A percentile compares a stretch with the other conserved stretches of the same genome.
phyloP scores from a whole-genome alignment of 169 alveolate genomes.

The Plasmodium berghei region DNA sequence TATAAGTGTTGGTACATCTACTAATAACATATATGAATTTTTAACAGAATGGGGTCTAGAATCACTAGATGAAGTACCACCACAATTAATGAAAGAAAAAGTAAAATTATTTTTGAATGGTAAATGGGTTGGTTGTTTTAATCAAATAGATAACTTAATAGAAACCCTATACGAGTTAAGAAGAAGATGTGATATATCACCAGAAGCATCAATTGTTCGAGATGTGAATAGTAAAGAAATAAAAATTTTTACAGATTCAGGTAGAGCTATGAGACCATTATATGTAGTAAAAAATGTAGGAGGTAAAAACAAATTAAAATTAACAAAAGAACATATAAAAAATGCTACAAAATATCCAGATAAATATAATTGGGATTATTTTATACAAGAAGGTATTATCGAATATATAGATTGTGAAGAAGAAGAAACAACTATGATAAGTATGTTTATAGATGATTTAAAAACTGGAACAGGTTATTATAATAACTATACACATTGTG shows the following conservation, averaged over 20 bases:
- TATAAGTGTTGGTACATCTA: constrained; percentile 96
- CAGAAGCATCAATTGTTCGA: constrained; percentile 96
- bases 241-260: constrained; percentile 98
- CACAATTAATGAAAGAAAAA: constrained; percentile 91
- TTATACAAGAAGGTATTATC: constrained; percentile 94
- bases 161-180: constrained; percentile 90
- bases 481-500: constrained; percentile 99
- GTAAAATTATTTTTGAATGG: constrained; percentile 97
- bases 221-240: constrained; percentile 94
- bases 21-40: constrained; percentile 89
- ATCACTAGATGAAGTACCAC: constrained; percentile 90
- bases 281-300: constrained; percentile 93
- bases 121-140: constrained; percentile 96
- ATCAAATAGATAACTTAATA: constrained; percentile 93
- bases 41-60: constrained; percentile 94
- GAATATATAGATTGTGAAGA: constrained; percentile 99
- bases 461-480: constrained; percentile 87
- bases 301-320: constrained; percentile 86
- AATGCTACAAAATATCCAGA: constrained; percentile 74
- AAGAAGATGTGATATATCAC: constrained; percentile 93
- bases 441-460: constrained; percentile 97
- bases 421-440: constrained; percentile 99
- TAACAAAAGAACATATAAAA: constrained; percentile 88
- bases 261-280: constrained; percentile 99
- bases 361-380: constrained; percentile 88